phyloP scores from a whole-genome alignment of 164 flowering plant genomes.

The Vitis riparia region DNA sequence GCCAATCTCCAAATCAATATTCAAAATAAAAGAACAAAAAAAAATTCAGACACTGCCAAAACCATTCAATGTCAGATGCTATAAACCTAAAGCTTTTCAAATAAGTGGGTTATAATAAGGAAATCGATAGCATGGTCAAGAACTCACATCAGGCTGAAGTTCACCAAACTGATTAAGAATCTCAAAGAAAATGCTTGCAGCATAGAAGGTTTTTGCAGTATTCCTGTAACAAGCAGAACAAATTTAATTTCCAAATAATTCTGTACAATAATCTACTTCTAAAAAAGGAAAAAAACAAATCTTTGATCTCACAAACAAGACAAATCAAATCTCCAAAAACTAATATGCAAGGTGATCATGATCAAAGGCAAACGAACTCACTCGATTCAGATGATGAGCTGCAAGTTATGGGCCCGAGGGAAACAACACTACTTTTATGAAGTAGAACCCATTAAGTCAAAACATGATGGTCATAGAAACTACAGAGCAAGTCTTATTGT shows the following conservation, averaged over 20 bases:
- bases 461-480: too few species aligned
- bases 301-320: neutral
- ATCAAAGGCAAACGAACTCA: too few species aligned
- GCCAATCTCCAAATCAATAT: neutral
- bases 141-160: constrained; percentile 88
- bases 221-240: constrained; percentile 48
- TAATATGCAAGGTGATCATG: too few species aligned
- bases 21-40: too few species aligned
- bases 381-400: too few species aligned
- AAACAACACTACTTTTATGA: too few species aligned
- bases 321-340: neutral
- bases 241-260: neutral
- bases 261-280: neutral
- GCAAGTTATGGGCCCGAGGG: too few species aligned
- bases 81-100: neutral
- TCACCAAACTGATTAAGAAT: constrained; percentile 90
- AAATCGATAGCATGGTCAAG: neutral
- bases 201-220: constrained; percentile 97
- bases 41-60: neutral
- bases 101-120: neutral
- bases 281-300: neutral
- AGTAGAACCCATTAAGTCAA: too few species aligned
- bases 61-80: neutral
- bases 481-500: too few species aligned
- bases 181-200: constrained; percentile 98